phyloP scores from a whole-genome alignment of 2,329 filamentous ascomycete species.

The Cladophialophora yegresii region DNA sequence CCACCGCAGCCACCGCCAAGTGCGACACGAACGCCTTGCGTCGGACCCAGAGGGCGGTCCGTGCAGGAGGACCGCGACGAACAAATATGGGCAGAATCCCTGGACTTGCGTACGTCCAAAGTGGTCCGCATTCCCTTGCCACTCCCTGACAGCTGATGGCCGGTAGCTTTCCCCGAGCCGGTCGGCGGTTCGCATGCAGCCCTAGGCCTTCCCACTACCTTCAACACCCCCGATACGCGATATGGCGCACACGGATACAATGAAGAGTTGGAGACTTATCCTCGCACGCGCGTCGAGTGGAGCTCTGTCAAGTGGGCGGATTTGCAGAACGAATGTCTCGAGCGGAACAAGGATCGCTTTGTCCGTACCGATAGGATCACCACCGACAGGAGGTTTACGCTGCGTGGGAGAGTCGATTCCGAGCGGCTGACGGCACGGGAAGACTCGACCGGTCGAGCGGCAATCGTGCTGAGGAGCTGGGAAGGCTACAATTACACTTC shows the following conservation, averaged over 20 bases:
- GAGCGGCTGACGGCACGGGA: slow-evolving; percentile 4
- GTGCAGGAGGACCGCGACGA: slow-evolving; percentile 61
- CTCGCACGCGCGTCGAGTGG: slow-evolving; percentile 18
- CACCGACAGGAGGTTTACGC: slow-evolving; percentile 10
- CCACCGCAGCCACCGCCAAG: slow-evolving; percentile 8
- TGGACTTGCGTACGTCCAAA: slow-evolving; percentile 16
- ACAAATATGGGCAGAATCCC: slow-evolving; percentile 6
- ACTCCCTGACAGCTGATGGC: background rate
- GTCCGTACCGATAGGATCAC: slow-evolving; percentile 11
- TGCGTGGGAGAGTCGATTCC: background rate
- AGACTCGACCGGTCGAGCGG: slow-evolving; percentile 58
- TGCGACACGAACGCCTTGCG: slow-evolving; percentile 51
- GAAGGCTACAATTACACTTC: slow-evolving; percentile 75
- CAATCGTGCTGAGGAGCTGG: slow-evolving; percentile 78
- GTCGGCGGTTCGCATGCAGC: slow-evolving; percentile 21
- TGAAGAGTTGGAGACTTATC: slow-evolving; percentile 10
- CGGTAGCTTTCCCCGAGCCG: slow-evolving; percentile 17
- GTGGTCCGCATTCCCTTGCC: background rate
- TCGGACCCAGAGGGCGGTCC: slow-evolving; percentile 56
- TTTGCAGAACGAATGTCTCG: slow-evolving; percentile 23
- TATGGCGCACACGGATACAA: slow-evolving; percentile 21
- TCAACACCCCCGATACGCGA: slow-evolving; percentile 20
- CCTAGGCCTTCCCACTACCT: slow-evolving; percentile 17
- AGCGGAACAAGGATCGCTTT: slow-evolving; percentile 18
- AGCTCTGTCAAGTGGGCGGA: slow-evolving; percentile 20